A percentile compares a stretch with the other conserved stretches of the same genome.
These are phyloP conservation scores for Penstemon newberryi DNA, from an alignment of 257 asterid genomes.

Conservation along the genomic window DNA sequence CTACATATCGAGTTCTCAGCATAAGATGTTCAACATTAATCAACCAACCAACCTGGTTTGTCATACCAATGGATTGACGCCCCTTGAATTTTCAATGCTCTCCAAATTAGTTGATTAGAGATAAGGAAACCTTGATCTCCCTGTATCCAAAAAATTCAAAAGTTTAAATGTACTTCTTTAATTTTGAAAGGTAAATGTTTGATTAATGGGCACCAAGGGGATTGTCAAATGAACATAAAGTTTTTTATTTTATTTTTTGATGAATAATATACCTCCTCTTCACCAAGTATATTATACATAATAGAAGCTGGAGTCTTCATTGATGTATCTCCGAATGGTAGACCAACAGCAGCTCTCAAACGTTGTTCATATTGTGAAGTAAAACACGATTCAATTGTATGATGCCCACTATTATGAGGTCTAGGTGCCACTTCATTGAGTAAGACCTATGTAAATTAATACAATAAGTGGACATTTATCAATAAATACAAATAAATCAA, in stretches of 20 bases:
- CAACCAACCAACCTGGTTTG: constrained; percentile 79
- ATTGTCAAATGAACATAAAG: too few relatives aligned
- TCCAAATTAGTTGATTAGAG: constrained; percentile 69
- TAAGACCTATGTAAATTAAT: constrained; percentile 33
- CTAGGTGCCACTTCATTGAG: constrained; percentile 97
- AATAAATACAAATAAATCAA: too few relatives aligned
- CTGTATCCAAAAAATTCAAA: constrained; percentile 36
- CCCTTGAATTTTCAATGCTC: constrained; percentile 74
- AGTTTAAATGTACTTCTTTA: too few relatives aligned
- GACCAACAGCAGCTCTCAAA: constrained; percentile 89
- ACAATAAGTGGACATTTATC: too few relatives aligned
- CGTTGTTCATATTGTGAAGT: constrained; percentile 97
- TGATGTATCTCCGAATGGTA: constrained; percentile 93
- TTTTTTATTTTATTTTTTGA: too few relatives aligned
- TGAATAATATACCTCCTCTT: constrained; percentile 61
- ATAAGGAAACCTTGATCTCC: constrained; percentile 79
- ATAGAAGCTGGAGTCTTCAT: constrained; percentile 83
- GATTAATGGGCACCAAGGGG: too few relatives aligned
- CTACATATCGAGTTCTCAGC: too few relatives aligned
- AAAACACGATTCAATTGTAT: constrained; percentile 83
- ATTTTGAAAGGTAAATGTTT: too few relatives aligned
- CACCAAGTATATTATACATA: constrained; percentile 95
- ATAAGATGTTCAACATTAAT: background rate
- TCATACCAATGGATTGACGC: constrained; percentile 97
- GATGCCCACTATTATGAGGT: constrained; percentile 99